These are phyloP conservation scores for Cicer pinnatifidum DNA, from an alignment of 306 rosid species.

Conservation along the genomic window DNA sequence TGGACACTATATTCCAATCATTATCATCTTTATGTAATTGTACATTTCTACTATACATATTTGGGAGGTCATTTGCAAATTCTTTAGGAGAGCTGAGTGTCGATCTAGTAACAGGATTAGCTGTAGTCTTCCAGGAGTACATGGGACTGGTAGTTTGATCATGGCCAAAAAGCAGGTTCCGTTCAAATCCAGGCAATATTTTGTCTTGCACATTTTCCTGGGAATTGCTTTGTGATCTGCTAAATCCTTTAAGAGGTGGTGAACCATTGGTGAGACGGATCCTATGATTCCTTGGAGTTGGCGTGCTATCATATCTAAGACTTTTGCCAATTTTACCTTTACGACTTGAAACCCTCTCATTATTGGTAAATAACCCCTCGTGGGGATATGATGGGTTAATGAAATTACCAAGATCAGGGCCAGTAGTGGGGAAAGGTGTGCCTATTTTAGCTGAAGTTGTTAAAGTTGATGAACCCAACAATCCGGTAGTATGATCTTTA, in stretches of 20 bases:
- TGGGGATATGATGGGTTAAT: conserved; percentile 54
- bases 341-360: conserved; percentile 49
- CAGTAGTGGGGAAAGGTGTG: conserved; percentile 53
- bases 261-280: conserved; percentile 51
- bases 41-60: conserved; percentile 49
- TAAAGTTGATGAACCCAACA: conserved; percentile 54
- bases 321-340: conserved; percentile 51
- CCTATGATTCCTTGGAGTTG: conserved; percentile 50
- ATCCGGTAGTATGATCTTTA: conserved; percentile 46
- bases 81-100: conserved; percentile 48
- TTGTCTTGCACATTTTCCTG: conserved; percentile 47
- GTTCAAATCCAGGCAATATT: conserved; percentile 57
- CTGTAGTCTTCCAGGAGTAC: conserved; percentile 46
- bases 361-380: conserved; percentile 47
- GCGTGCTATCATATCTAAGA: conserved; percentile 54
- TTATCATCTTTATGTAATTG: conserved; percentile 57
- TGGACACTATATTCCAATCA: conserved; percentile 51
- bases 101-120: conserved; percentile 54
- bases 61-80: conserved; percentile 46
- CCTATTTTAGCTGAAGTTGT: conserved; percentile 57
- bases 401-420: conserved; percentile 47
- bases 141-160: conserved; percentile 54
- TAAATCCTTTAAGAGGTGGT: conserved; percentile 53
- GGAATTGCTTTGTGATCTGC: conserved; percentile 48
- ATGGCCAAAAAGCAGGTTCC: conserved; percentile 46